Percentiles rank a stretch among this genome's conserved stretches.
These are phyloP conservation scores for Xylaria nigripes DNA, from an alignment of 495 filamentous ascomycete genomes.

Conservation along the genomic window DNA sequence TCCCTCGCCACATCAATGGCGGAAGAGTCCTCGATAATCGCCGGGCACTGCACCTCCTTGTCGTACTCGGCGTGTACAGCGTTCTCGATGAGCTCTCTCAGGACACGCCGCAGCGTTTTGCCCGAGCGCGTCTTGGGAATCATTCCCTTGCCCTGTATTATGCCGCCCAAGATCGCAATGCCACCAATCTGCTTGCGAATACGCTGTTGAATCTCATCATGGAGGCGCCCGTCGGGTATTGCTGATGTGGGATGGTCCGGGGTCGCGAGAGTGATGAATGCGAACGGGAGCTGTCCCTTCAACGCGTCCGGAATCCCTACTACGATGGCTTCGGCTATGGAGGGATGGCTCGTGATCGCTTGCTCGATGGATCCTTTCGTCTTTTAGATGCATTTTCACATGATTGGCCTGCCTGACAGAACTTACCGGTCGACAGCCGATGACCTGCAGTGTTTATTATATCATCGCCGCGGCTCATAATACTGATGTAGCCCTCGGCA, in stretches of 20 bases:
- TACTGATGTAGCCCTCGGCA: conserved; percentile 69
- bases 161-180: conserved; percentile 75
- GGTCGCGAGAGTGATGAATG: conserved; percentile 60
- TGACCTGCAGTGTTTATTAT: conserved; percentile 95
- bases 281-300: conserved; percentile 88
- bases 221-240: conserved; percentile 39
- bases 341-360: conserved; percentile 71
- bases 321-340: conserved; percentile 72
- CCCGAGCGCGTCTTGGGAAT: conserved; percentile 86
- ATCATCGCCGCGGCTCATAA: conserved; percentile 83
- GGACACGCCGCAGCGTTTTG: conserved; percentile 74
- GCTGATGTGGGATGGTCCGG: conserved; percentile 38
- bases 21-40: conserved; percentile 46
- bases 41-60: conserved; percentile 42
- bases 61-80: conserved; percentile 44
- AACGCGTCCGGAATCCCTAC: conserved; percentile 75
- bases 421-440: conserved; percentile 74
- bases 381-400: background rate
- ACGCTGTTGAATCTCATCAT: conserved; percentile 49
- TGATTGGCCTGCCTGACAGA: background rate
- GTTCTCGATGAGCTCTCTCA: conserved; percentile 73
- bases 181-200: conserved; percentile 81
- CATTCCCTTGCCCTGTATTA: conserved; percentile 79
- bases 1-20: conserved; percentile 43
- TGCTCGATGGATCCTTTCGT: conserved; percentile 71